Percentiles rank a stretch among this genome's conserved stretches.
phyloP scores from a whole-genome alignment of 1,284 basidiomycete genomes.

The Coniferiporia weirii region DNA sequence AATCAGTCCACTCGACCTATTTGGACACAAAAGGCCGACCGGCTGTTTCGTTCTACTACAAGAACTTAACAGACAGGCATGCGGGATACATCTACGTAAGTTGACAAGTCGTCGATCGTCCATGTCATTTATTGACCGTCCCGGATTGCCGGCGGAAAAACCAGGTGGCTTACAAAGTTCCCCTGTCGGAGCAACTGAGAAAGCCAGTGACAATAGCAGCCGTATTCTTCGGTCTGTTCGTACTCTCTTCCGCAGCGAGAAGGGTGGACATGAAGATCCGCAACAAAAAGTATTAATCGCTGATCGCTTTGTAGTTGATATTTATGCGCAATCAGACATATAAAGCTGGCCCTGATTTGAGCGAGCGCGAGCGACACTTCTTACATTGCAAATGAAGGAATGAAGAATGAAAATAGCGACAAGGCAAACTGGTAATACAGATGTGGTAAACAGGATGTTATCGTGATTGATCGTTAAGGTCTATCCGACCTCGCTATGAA shows the following conservation, averaged over 20 bases:
- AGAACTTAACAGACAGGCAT: constrained; percentile 76
- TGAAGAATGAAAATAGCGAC: not conserved
- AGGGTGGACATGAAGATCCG: constrained; percentile 49
- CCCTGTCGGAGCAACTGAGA: constrained; percentile 69
- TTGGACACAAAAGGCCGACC: constrained; percentile 93
- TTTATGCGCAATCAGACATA: constrained; percentile 5
- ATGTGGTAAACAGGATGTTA: not conserved
- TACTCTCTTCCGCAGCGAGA: constrained; percentile 51
- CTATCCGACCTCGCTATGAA: constrained; percentile 8
- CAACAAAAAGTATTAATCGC: constrained; percentile 9
- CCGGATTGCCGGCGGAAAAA: not conserved
- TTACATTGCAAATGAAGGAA: not conserved
- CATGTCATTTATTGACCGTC: constrained; percentile 20
- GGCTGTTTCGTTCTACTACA: constrained; percentile 68
- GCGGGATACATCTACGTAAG: constrained; percentile 68
- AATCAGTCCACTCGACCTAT: constrained; percentile 77
- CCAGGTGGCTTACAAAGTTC: constrained; percentile 85
- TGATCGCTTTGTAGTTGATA: constrained; percentile 5
- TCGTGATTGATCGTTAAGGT: not conserved
- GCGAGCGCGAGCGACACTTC: not conserved
- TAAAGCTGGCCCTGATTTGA: not conserved
- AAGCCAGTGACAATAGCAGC: constrained; percentile 76
- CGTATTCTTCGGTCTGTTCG: constrained; percentile 63
- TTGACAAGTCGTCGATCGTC: constrained; percentile 19
- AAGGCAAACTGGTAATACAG: constrained; percentile 1